These are phyloP conservation scores for Wickerhamomyces ciferrii DNA, from an alignment of 805 yeast species.

Conservation along the genomic window DNA sequence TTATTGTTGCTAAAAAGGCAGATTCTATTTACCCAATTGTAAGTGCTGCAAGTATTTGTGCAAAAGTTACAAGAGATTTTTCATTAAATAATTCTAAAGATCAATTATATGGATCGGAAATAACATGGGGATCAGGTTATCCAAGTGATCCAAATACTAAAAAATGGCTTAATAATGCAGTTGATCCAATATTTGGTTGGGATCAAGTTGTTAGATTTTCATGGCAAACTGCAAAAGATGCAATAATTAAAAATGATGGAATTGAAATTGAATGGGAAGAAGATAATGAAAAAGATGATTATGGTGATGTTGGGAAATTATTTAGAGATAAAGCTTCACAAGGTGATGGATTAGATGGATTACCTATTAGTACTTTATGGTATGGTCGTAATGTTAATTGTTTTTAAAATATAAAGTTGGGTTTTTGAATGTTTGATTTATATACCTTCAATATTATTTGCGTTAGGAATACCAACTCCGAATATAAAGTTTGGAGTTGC, in stretches of 20 bases:
- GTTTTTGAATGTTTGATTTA: background rate
- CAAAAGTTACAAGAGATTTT: conserved; percentile 90
- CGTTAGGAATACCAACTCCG: too few species aligned
- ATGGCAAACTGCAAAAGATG: conserved; percentile 90
- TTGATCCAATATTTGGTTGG: conserved; percentile 87
- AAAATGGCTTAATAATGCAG: conserved; percentile 59
- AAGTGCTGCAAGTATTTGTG: conserved; percentile 91
- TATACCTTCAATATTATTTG: too few species aligned
- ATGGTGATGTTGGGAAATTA: conserved; percentile 16
- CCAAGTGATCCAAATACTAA: conserved; percentile 89
- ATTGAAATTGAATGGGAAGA: conserved; percentile 57
- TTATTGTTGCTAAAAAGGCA: conserved; percentile 91
- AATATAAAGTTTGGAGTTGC: too few species aligned
- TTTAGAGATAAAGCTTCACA: conserved; percentile 3
- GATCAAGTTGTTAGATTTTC: conserved; percentile 69
- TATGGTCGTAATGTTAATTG: conserved; percentile 17
- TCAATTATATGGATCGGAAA: conserved; percentile 19
- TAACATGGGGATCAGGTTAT: conserved; percentile 80
- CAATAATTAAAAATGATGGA: conserved; percentile 49
- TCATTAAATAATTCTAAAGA: conserved; percentile 35
- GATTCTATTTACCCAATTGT: conserved; percentile 91
- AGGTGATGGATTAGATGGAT: conserved; percentile 5
- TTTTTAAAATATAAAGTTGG: conserved; percentile 3
- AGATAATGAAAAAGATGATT: conserved; percentile 26
- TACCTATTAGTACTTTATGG: conserved; percentile 22